Evolutionary conservation across 768 basidiomycete species (phyloP), one percentile per base, ranked within the genome.

Genomic region (Xerocomellus amylosporus): DNA sequence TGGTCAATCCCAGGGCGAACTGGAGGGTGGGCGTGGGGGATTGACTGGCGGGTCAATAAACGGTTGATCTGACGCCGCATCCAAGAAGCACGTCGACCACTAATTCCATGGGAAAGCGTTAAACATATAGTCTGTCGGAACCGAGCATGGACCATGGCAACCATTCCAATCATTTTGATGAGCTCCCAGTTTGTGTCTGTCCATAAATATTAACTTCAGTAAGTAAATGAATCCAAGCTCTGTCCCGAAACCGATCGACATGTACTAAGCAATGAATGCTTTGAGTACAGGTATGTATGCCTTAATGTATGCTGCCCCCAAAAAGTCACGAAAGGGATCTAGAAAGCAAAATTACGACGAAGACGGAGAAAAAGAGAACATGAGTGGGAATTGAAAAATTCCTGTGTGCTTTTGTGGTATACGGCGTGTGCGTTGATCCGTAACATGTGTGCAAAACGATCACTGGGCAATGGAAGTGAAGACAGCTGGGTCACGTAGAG

Each of bases 351-450:
- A 10, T 12, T 14, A 28, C 19, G 17, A 44, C n/a, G 15, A 39
- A 38, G 7, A 26, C 8, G 10, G 12, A 37, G 13, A 46, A 15
- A 33, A 30, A 14, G 2, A 20, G n/a, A 45, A 26, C 5, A 43
- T 5, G 7, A 26, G 2, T n/a, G 7, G 8, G 2, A 20, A 36
- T 28, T 33, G n/a, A 37, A 33, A 33, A 31, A 13, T 37, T 55
- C 38, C 46, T 26, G 40, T 36, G n/a, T 19, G 14, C 41, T 42
- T 51, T 52, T 30, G 44, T 34, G 58, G 58, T 60, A 60, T 58
- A 41, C 34, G 22, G 28, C 40, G 43, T 31, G 43, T 37, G n/a
- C 30, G 8, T 38, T 38, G 44, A 33, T 58, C 31, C 34, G 37
- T 38, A 30, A 34, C 45, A 26, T 42, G 28, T 44, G 20, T 42